Percentiles rank a stretch among this genome's conserved stretches.
These are phyloP conservation scores for Lasiosphaeria ovina DNA, from an alignment of 495 filamentous ascomycete genomes.

Conservation along the genomic window DNA sequence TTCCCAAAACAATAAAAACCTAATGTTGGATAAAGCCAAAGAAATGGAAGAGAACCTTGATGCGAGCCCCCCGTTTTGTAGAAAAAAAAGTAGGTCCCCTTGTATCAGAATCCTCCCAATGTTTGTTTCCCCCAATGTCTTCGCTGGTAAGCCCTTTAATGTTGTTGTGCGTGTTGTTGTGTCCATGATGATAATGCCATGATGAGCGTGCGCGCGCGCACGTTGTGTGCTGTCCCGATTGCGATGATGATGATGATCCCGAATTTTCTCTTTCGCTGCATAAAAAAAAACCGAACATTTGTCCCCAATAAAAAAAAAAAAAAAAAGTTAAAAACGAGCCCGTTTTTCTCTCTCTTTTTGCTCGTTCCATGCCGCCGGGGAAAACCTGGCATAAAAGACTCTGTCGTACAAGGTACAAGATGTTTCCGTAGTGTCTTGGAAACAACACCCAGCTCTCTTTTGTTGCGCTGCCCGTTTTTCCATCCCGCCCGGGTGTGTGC, in stretches of 20 bases:
- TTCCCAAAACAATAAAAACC: background rate
- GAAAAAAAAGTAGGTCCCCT: slow-evolving; percentile 7
- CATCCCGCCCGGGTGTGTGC: background rate
- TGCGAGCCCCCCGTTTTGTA: slow-evolving; percentile 12
- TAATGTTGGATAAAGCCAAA: slow-evolving; percentile 4
- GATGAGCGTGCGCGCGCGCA: no score
- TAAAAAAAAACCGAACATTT: slow-evolving; percentile 9
- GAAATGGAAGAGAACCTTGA: slow-evolving; percentile 4
- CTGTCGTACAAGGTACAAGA: slow-evolving; percentile 7
- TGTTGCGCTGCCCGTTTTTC: slow-evolving; percentile 3
- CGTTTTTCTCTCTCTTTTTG: background rate
- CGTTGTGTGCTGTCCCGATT: background rate
- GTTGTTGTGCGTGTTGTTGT: background rate
- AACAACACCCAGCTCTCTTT: background rate
- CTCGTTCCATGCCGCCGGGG: slow-evolving; percentile 7
- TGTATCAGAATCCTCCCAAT: slow-evolving; percentile 6
- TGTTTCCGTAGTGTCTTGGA: background rate
- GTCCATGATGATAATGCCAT: no score
- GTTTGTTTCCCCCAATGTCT: background rate
- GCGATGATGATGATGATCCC: slow-evolving; percentile 6
- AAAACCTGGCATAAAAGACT: slow-evolving; percentile 6
- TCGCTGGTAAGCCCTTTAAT: background rate
- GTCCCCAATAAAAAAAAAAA: background rate
- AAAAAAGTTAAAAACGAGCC: no score
- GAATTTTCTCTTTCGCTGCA: slow-evolving; percentile 13